Conservation (phyloP, 108 stramenopile genomes). For the Nitzschia sp. region DNA sequence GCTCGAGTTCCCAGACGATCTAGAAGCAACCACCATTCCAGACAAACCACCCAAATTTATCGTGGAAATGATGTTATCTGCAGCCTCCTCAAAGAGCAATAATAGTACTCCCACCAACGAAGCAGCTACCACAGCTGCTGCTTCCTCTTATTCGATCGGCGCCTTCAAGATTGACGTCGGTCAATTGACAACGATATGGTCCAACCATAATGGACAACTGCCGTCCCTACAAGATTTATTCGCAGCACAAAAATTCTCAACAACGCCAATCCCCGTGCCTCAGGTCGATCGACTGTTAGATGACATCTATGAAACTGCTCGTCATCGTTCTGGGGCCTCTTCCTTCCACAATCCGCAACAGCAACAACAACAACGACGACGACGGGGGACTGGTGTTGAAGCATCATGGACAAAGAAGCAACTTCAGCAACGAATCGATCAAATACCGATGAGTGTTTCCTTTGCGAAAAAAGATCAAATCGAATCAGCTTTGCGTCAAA, state of each 20-base stretch:
- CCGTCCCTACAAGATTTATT: background rate
- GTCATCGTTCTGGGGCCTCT: slow-evolving; percentile 13
- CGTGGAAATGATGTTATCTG: background rate
- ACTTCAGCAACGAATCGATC: slow-evolving; percentile 32
- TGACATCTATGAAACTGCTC: slow-evolving; percentile 40
- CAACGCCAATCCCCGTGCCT: slow-evolving; percentile 26
- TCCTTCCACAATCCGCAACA: too few relatives aligned
- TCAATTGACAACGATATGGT: slow-evolving; percentile 76
- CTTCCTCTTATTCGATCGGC: background rate
- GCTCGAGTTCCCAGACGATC: background rate
- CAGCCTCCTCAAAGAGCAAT: background rate
- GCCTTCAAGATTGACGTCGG: slow-evolving; percentile 41
- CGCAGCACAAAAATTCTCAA: slow-evolving; percentile 6
- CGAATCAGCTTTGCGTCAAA: slow-evolving; percentile 48
- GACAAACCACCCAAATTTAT: slow-evolving; percentile 1
- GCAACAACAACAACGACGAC: slow-evolving; percentile 18
- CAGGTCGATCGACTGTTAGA: slow-evolving; percentile 55
- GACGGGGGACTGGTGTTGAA: background rate
- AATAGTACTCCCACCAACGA: background rate
- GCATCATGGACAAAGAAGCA: slow-evolving; percentile 53
- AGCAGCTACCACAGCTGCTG: too few relatives aligned
- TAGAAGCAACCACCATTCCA: background rate
- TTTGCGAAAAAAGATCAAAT: slow-evolving; percentile 13
- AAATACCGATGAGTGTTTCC: background rate
- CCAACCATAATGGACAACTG: background rate